These are phyloP conservation scores for Bolboschoenoplectus hybrid DNA, from an alignment of 202 grass and related monocot genomes.

Conservation along the genomic window DNA sequence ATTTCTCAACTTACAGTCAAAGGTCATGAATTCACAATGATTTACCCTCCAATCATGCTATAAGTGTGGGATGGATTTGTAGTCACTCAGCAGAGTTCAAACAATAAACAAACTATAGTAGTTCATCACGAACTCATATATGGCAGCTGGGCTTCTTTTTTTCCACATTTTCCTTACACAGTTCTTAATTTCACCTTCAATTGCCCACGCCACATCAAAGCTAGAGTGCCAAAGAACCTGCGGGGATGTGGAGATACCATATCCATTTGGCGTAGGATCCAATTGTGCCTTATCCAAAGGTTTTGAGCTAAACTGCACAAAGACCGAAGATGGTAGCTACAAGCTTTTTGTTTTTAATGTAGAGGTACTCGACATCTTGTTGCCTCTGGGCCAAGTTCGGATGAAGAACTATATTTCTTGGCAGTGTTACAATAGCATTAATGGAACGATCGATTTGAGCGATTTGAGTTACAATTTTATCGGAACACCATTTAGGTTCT, in stretches of 20 bases:
- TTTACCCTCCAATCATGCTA: not conserved
- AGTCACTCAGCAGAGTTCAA: not conserved
- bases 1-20: not conserved
- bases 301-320: conserved; percentile 34
- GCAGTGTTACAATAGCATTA: conserved; percentile 33
- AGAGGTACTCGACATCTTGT: conserved; percentile 23
- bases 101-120: not conserved
- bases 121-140: not conserved
- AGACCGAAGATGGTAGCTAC: not conserved
- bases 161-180: not conserved
- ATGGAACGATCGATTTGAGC: too few species aligned
- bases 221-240: conserved; percentile 4
- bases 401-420: conserved; percentile 32
- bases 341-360: conserved; percentile 15
- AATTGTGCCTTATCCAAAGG: conserved; percentile 24
- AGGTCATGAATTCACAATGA: not conserved
- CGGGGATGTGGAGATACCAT: conserved; percentile 30
- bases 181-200: not conserved
- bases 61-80: not conserved
- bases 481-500: conserved; percentile 33
- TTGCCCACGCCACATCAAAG: not conserved
- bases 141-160: not conserved
- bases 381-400: conserved; percentile 24
- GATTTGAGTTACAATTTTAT: not conserved
- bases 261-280: conserved; percentile 27